These are phyloP conservation scores for Arabidopsis thaliana DNA, from an alignment of 345 rosid genomes.

Conservation along the genomic window TAIR10.1 NC_003071.7:11629501-11630000, in stretches of 20 bases:
- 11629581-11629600: background rate
- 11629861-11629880: conserved; percentile 18
- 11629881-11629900: conserved; percentile 27
- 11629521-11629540: too few species aligned
- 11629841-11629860: too few species aligned
- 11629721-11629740: background rate
- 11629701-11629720: conserved; percentile 9
- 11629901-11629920: background rate
- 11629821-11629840: background rate
- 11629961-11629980: background rate
- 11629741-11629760: background rate
- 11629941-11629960: background rate
- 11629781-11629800: background rate
- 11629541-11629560: too few species aligned
- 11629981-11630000: background rate
- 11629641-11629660: background rate
- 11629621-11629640: background rate
- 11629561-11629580: background rate
- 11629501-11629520: too few species aligned
- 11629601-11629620: too few species aligned
- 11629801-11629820: background rate
- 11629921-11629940: background rate
- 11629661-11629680: background rate
- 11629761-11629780: background rate
- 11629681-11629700: background rate